A percentile compares a stretch with the other conserved stretches of the same genome.
Evolutionary conservation across 1,139 yeast genomes (phyloP).

Genomic region (Candida mesenterica): DNA sequence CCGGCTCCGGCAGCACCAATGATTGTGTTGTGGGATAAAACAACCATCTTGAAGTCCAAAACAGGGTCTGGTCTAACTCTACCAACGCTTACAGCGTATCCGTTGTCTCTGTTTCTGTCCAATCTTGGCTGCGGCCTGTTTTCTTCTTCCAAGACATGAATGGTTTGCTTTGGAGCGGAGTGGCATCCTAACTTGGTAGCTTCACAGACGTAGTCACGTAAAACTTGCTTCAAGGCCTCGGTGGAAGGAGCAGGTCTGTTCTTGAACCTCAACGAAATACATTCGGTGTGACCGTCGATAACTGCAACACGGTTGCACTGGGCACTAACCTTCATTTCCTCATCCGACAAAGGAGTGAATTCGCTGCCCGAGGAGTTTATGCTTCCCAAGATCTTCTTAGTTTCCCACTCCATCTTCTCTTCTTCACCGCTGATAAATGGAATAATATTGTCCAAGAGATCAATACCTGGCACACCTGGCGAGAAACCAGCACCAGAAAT

Average conservation of each 20-base stretch:
- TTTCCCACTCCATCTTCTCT: slow-evolving; percentile 98
- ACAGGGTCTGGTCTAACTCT: slow-evolving; percentile 92
- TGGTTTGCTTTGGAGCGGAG: slow-evolving; percentile 91
- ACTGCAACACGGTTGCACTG: slow-evolving; percentile 97
- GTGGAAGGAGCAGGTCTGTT: slow-evolving; percentile 81
- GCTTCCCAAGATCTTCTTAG: slow-evolving; percentile 84
- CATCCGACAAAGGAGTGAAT: slow-evolving; percentile 61
- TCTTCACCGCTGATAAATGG: slow-evolving; percentile 97
- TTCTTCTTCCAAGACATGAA: slow-evolving; percentile 84
- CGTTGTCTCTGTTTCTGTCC: slow-evolving; percentile 93
- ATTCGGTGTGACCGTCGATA: slow-evolving; percentile 96
- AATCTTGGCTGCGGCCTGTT: slow-evolving; percentile 98
- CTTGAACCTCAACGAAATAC: slow-evolving; percentile 83
- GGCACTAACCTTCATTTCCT: slow-evolving; percentile 84
- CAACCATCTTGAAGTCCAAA: slow-evolving; percentile 93
- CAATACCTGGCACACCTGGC: slow-evolving; percentile 97
- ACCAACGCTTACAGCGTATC: slow-evolving; percentile 95
- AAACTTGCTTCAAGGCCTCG: slow-evolving; percentile 69
- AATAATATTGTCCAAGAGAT: slow-evolving; percentile 87
- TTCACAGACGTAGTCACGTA: slow-evolving; percentile 79
- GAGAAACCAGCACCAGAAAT: slow-evolving; percentile 98
- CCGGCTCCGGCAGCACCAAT: slow-evolving; percentile 99
- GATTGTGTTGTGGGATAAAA: slow-evolving; percentile 91
- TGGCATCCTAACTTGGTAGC: slow-evolving; percentile 75
- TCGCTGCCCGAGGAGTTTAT: slow-evolving; percentile 53